These are phyloP conservation scores for Calonectria hongkongensis DNA, from an alignment of 2,329 filamentous ascomycete genomes.

Conservation along the genomic window DNA sequence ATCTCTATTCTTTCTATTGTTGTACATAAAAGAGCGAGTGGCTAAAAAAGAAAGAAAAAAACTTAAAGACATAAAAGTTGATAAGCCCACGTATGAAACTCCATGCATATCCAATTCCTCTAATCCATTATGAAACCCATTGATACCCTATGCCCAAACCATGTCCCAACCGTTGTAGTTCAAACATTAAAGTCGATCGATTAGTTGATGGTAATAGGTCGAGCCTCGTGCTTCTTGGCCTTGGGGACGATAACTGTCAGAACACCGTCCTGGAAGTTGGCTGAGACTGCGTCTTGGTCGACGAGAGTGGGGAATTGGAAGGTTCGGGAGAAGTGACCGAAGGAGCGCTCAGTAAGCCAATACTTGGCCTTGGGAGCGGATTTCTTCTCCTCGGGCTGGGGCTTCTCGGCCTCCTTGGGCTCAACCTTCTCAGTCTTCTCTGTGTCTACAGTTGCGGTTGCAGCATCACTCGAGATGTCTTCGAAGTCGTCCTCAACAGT, in stretches of 20 bases:
- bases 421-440: slow-evolving; percentile 12
- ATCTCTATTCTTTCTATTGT: neutral
- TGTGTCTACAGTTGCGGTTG: slow-evolving; percentile 47
- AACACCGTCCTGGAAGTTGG: slow-evolving; percentile 79
- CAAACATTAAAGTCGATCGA: slow-evolving; percentile 1
- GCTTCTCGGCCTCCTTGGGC: neutral
- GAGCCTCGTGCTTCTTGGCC: slow-evolving; percentile 74
- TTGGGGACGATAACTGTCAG: slow-evolving; percentile 80
- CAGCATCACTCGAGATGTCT: slow-evolving; percentile 54
- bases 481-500: slow-evolving; percentile 79
- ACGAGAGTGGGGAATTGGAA: slow-evolving; percentile 81
- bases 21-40: slow-evolving; percentile 4
- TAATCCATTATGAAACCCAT: neutral
- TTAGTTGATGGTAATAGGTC: slow-evolving; percentile 74
- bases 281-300: slow-evolving; percentile 77
- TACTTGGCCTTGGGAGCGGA: slow-evolving; percentile 72
- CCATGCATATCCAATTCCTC: slow-evolving; percentile 1
- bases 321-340: slow-evolving; percentile 80
- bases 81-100: slow-evolving; percentile 11
- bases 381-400: slow-evolving; percentile 52
- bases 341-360: slow-evolving; percentile 81
- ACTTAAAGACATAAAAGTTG: neutral
- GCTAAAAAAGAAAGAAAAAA: neutral
- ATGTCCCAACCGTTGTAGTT: neutral
- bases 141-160: neutral